These are phyloP conservation scores for Knoxia roxburghii DNA, from an alignment of 257 asterid genomes.

Conservation along the genomic window DNA sequence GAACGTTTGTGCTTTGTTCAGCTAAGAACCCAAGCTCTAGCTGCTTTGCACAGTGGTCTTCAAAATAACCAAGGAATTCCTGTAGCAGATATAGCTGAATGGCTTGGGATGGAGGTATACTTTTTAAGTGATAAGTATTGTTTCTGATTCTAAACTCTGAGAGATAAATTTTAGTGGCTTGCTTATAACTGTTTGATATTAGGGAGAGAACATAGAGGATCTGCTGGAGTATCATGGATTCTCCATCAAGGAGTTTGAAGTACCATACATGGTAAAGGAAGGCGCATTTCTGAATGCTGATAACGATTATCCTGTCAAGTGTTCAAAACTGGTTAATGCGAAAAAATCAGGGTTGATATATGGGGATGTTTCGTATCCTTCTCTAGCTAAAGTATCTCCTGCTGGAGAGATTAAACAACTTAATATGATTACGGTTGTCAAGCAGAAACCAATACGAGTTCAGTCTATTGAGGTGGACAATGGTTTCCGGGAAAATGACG, in stretches of 20 bases:
- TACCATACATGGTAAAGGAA: slow-evolving; percentile 96
- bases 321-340: slow-evolving; percentile 70
- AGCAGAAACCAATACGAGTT: slow-evolving; percentile 25
- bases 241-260: slow-evolving; percentile 78
- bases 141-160: slow-evolving; percentile 16
- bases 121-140: slow-evolving; percentile 15
- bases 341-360: slow-evolving; percentile 63
- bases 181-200: slow-evolving; percentile 21
- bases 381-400: slow-evolving; percentile 31
- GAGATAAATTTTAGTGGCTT: slow-evolving; percentile 7
- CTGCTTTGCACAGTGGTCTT: slow-evolving; percentile 84
- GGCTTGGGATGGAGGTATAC: slow-evolving; percentile 96
- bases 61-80: slow-evolving; percentile 96
- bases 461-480: slow-evolving; percentile 29
- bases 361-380: slow-evolving; percentile 54
- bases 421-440: slow-evolving; percentile 27
- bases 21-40: slow-evolving; percentile 93
- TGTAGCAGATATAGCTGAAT: slow-evolving; percentile 58
- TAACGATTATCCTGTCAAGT: slow-evolving; percentile 74
- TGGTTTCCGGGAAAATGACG: slow-evolving; percentile 40
- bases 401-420: slow-evolving; percentile 25
- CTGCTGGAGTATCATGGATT: slow-evolving; percentile 81
- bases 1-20: slow-evolving; percentile 36
- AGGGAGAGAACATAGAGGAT: slow-evolving; percentile 82
- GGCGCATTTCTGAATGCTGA: slow-evolving; percentile 61